Conservation (phyloP, 2,329 filamentous ascomycete genomes). For the Trichoderma polysporum region DNA sequence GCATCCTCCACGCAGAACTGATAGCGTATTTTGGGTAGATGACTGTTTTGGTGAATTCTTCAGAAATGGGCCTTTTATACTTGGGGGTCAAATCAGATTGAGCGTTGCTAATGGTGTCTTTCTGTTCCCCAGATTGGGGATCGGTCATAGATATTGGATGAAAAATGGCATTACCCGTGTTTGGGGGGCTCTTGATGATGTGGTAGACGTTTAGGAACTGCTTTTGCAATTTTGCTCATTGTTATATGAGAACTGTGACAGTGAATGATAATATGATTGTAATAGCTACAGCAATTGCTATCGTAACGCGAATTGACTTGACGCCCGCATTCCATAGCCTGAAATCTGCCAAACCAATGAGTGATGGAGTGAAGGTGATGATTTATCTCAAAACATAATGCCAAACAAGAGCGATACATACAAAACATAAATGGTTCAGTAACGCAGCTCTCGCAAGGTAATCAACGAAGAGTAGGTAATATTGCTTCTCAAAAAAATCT, state of each 20-base stretch:
- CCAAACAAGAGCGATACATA: background rate
- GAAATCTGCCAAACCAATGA: background rate
- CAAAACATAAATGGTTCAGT: background rate
- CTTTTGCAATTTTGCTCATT: background rate
- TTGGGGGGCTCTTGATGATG: too few relatives aligned
- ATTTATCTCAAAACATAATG: background rate
- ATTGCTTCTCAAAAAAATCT: constrained; percentile 1
- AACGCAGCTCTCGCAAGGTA: background rate
- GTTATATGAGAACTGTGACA: background rate
- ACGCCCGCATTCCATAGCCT: too few relatives aligned
- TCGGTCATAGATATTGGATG: too few relatives aligned
- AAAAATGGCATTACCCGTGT: too few relatives aligned
- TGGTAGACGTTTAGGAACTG: too few relatives aligned
- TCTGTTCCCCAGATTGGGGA: too few relatives aligned
- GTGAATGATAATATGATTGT: background rate
- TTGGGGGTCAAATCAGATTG: too few relatives aligned
- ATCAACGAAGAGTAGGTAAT: background rate
- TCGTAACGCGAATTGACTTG: background rate
- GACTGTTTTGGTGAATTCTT: too few relatives aligned
- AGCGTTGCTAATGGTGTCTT: too few relatives aligned
- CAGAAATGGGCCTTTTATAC: too few relatives aligned
- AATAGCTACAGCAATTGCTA: background rate
- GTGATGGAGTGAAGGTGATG: background rate
- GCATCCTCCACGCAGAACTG: too few relatives aligned
- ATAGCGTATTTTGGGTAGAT: too few relatives aligned